These are phyloP conservation scores for Aspergillus asperescens DNA, from an alignment of 495 filamentous ascomycete genomes.

Conservation along the genomic window DNA sequence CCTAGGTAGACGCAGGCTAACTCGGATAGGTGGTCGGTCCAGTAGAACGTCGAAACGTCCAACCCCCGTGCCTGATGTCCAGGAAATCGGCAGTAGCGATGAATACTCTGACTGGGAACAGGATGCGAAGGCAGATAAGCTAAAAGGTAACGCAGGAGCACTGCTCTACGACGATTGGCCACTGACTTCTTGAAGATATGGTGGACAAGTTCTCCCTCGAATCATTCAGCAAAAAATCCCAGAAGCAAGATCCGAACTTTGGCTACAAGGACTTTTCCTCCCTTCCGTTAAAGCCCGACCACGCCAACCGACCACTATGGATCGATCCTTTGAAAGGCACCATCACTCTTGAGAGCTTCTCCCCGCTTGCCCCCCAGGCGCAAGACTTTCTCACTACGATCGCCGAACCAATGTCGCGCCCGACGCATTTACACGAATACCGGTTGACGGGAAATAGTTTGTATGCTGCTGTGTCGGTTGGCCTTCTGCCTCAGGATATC, in stretches of 20 bases:
- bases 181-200: constrained; percentile 43
- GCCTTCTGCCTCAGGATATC: constrained; percentile 81
- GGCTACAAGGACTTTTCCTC: constrained; percentile 75
- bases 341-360: constrained; percentile 95
- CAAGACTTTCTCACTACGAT: constrained; percentile 95
- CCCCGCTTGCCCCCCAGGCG: constrained; percentile 72
- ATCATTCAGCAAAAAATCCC: constrained; percentile 40
- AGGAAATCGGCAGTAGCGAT: constrained; percentile 62
- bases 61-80: constrained; percentile 62
- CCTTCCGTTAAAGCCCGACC: constrained; percentile 77
- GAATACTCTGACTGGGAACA: constrained; percentile 62
- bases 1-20: constrained; percentile 26
- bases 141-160: constrained; percentile 47
- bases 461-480: constrained; percentile 92
- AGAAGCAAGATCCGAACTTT: constrained; percentile 50
- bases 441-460: constrained; percentile 84
- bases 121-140: constrained; percentile 38
- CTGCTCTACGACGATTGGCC: background rate
- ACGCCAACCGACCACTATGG: constrained; percentile 83
- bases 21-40: constrained; percentile 47
- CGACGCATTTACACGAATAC: constrained; percentile 88
- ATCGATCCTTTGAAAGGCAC: constrained; percentile 78
- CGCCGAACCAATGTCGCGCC: constrained; percentile 85
- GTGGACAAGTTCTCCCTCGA: constrained; percentile 64
- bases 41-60: constrained; percentile 59